Evolutionary conservation across 1,284 basidiomycete genomes (phyloP), one percentile per base, ranked within the genome.

Genomic region (Cerioporus squamosus): DNA sequence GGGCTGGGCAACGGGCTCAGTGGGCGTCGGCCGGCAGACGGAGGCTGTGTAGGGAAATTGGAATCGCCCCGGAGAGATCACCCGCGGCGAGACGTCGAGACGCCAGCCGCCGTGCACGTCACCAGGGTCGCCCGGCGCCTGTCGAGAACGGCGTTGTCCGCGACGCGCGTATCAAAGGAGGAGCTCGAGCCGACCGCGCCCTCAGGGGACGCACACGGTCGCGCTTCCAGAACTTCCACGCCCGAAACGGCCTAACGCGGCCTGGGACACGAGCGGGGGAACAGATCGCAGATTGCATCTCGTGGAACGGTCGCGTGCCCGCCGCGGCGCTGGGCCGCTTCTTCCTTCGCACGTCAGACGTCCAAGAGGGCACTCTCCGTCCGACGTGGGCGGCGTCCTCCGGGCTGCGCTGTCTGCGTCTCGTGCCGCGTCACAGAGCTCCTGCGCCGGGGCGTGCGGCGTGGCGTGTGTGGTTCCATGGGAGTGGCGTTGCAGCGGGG

Each of bases 201-300:
- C 10, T 29, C 29, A 29, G 29, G 29, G 10, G 29, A 29, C 29
- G 9, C 33, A 3, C 33, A 10, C 33, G 33, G 8, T 36, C 33
- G 33, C 33, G 33, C 12, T 36, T 36, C 33, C 33, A 36, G 60
- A 58, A 58, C 46, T n/a, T 55, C 55, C 38, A 22, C 24, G 33
- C 57, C 51, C 54, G 22, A 40, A 53, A 51, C 51, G 61, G 57
- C n/a, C 51, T 57, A 51, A 48, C 54, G 57, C 44, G 38, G 22
- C 51, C 43, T 48, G 55, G 57, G 45, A 53, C 43, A 47, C 61
- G 61, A 49, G 57, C 58, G 58, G 61, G 61, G 61, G 55, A 63
- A 47, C 55, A 54, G 53, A 61, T 63, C 62, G 59, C 55, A 63
- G 59, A 63, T 63, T 36, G 23, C 50, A 63, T 63, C 62, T 49